A percentile compares a stretch with the other conserved stretches of the same genome.
These are phyloP conservation scores for Climacium dendroides DNA, from an alignment of 225 moss, liverwort and hornwort genomes.

Conservation along the genomic window DNA sequence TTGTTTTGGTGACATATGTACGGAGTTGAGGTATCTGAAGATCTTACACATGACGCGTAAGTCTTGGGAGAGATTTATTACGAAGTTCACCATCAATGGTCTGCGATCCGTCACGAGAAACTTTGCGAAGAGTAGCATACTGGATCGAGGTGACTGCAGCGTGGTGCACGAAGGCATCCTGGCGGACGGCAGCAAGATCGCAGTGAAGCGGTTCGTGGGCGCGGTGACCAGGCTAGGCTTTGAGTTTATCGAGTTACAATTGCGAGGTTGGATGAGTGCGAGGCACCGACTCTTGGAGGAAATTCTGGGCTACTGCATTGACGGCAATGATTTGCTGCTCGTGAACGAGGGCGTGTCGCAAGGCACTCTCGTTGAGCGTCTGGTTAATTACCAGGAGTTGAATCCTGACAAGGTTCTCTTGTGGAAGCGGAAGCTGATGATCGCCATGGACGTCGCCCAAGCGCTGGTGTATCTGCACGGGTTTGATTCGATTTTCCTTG, in stretches of 20 bases:
- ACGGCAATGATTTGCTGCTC: constrained; percentile 15
- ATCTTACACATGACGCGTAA: not conserved
- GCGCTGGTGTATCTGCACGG: not conserved
- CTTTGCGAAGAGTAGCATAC: constrained; percentile 9
- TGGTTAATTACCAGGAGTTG: not conserved
- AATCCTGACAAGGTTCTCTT: not conserved
- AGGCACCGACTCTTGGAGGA: constrained; percentile 17
- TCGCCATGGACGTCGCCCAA: constrained; percentile 26
- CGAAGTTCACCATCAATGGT: not conserved
- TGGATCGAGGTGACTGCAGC: constrained; percentile 17
- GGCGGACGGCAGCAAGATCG: not conserved
- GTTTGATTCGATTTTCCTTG: not conserved
- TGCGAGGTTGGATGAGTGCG: not conserved
- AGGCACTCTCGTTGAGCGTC: constrained; percentile 7
- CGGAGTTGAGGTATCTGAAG: not conserved
- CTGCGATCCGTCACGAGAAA: not conserved
- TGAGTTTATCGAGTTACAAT: not conserved
- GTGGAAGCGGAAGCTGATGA: constrained; percentile 11
- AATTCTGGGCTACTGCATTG: constrained; percentile 2
- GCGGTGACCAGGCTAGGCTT: not conserved
- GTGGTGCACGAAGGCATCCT: not conserved
- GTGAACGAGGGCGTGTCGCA: constrained; percentile 34
- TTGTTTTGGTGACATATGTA: not conserved
- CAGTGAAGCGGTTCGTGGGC: not conserved
- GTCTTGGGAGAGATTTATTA: no score